Percentiles rank a stretch among this genome's conserved stretches.
Conservation (phyloP, 83 land plant genomes). For the Thuja plicata region DNA sequence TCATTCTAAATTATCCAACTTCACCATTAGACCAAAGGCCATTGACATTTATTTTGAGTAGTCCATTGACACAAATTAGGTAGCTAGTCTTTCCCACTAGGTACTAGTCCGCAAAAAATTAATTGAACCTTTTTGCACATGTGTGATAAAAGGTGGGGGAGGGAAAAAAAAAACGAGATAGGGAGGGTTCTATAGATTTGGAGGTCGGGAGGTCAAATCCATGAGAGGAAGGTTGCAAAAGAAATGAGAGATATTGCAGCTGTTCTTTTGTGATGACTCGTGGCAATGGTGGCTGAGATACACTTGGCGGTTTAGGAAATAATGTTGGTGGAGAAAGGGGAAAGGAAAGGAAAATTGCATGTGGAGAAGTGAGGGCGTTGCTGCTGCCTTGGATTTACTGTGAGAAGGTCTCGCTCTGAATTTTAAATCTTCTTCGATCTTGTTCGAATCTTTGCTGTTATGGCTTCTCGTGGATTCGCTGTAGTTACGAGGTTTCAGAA, state of each 20-base stretch:
- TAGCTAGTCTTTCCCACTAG: too few relatives aligned
- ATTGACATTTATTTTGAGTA: too few relatives aligned
- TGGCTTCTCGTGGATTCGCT: neutral
- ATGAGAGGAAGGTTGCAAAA: neutral
- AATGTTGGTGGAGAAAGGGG: too few relatives aligned
- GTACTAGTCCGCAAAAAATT: too few relatives aligned
- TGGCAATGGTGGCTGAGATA: neutral
- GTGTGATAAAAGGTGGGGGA: too few relatives aligned
- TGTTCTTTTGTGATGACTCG: constrained; percentile 2
- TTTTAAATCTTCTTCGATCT: neutral
- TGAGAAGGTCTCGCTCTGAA: neutral
- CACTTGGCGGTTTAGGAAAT: constrained; percentile 7
- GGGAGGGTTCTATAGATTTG: too few relatives aligned
- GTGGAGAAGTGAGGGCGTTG: neutral
- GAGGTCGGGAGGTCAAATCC: neutral
- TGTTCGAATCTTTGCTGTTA: neutral
- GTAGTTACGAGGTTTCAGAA: neutral
- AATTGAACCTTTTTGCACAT: too few relatives aligned
- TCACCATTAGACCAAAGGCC: too few relatives aligned
- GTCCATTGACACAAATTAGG: too few relatives aligned
- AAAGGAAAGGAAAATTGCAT: neutral
- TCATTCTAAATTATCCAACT: too few relatives aligned
- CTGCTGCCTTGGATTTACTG: neutral
- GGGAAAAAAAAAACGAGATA: too few relatives aligned
- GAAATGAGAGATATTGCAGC: neutral